Percentiles rank a stretch among this genome's conserved stretches.
phyloP scores from a whole-genome alignment of 1,284 basidiomycete genomes.

The Sanghuangporus baumii region DNA sequence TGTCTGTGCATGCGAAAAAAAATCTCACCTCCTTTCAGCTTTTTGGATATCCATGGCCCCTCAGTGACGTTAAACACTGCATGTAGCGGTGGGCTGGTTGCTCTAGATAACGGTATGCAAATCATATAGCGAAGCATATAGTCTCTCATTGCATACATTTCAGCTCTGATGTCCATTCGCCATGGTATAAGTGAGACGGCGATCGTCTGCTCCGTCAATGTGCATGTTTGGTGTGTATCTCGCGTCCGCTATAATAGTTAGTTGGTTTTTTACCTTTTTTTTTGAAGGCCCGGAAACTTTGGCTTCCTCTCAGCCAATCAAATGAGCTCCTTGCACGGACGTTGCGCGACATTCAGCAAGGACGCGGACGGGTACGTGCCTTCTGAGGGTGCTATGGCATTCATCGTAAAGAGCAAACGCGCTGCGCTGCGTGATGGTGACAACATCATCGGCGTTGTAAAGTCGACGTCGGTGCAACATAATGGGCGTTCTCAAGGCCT shows the following conservation, averaged over 20 bases:
- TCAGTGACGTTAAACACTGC: slow-evolving; percentile 34
- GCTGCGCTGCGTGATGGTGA: slow-evolving; percentile 32
- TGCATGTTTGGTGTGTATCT: slow-evolving; percentile 27
- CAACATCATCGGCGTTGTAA: slow-evolving; percentile 30
- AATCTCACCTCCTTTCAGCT: slow-evolving; percentile 19
- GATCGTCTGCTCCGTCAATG: slow-evolving; percentile 30
- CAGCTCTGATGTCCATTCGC: slow-evolving; percentile 29
- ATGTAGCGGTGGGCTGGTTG: slow-evolving; percentile 32
- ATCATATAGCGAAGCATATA: not conserved
- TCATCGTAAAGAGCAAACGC: slow-evolving; percentile 29
- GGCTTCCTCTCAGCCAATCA: slow-evolving; percentile 29
- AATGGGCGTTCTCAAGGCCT: slow-evolving; percentile 34
- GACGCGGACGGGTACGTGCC: slow-evolving; percentile 32
- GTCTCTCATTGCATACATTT: not conserved
- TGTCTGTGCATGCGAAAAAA: not conserved
- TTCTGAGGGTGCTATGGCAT: slow-evolving; percentile 30
- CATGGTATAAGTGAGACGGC: slow-evolving; percentile 31
- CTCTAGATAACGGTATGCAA: slow-evolving; percentile 30
- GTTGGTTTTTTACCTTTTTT: not conserved
- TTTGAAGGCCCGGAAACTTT: slow-evolving; percentile 19
- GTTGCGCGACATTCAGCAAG: slow-evolving; percentile 33
- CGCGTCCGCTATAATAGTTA: not conserved
- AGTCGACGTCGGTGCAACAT: slow-evolving; percentile 29
- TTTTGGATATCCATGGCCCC: slow-evolving; percentile 33
- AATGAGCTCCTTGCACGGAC: slow-evolving; percentile 31